Evolutionary conservation across 2,329 filamentous ascomycete genomes (phyloP).

Genomic region (Calonectria fujianensis): DNA sequence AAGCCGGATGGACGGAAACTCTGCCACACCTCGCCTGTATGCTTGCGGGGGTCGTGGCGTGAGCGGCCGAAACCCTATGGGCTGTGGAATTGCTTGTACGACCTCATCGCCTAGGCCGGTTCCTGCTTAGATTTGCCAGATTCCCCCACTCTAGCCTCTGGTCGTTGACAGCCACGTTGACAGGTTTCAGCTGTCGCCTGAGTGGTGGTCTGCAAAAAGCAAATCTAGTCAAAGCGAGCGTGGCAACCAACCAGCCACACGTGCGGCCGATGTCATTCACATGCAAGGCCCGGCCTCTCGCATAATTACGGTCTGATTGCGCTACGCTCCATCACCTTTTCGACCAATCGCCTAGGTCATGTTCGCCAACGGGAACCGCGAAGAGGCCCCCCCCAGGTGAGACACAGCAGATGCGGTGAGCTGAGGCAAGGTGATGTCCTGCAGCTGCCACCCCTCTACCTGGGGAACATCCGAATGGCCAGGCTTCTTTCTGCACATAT

Average conservation of each 20-base stretch:
- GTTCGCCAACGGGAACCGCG: not conserved
- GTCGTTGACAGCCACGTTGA: not conserved
- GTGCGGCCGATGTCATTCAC: conserved; percentile 13
- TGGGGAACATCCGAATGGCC: conserved; percentile 1
- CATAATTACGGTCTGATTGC: not conserved
- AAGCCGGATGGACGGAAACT: not conserved
- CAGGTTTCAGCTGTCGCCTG: conserved; percentile 2
- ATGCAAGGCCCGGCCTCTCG: conserved; percentile 5
- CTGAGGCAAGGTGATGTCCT: not conserved
- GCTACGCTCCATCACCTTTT: no score
- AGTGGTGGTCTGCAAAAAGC: conserved; percentile 1
- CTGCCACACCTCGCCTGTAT: not conserved
- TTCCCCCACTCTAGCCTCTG: conserved; percentile 6
- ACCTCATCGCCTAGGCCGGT: not conserved
- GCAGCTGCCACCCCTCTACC: not conserved
- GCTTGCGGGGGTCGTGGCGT: conserved; percentile 16
- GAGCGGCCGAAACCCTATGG: not conserved
- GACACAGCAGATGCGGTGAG: not conserved
- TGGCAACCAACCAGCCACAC: conserved; percentile 16
- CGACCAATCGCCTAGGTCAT: not conserved
- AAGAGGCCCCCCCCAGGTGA: not conserved
- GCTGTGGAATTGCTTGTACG: not conserved
- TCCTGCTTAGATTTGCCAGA: not conserved
- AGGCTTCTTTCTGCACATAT: no score
- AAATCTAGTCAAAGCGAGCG: conserved; percentile 1